Conservation (phyloP, 192 early-diverging fungal species). For the Chytriomyces sp. region DNA sequence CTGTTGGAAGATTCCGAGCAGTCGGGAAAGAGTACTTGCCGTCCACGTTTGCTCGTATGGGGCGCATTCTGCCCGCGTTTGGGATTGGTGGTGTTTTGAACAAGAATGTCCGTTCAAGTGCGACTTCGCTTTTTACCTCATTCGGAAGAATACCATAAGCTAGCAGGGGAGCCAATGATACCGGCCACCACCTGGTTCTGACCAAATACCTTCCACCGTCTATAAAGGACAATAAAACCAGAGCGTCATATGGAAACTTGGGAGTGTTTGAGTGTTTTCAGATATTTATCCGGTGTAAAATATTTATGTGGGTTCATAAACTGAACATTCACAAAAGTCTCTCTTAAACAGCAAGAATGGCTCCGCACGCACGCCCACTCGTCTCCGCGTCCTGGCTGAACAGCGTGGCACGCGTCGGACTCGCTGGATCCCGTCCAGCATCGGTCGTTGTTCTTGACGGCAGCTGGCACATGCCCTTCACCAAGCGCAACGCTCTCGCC, state of each 20-base stretch:
- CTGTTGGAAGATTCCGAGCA: constrained; percentile 6
- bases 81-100: constrained; percentile 58
- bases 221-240: too few relatives aligned
- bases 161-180: too few relatives aligned
- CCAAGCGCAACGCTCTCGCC: constrained; percentile 61
- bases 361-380: constrained; percentile 4
- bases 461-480: constrained; percentile 88
- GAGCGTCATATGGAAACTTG: too few relatives aligned
- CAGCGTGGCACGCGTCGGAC: background rate
- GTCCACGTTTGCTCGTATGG: constrained; percentile 46
- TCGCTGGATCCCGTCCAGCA: background rate
- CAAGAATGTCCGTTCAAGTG: constrained; percentile 24
- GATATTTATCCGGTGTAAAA: too few relatives aligned
- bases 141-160: too few relatives aligned
- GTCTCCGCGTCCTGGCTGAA: constrained; percentile 12
- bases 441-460: constrained; percentile 82
- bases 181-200: too few relatives aligned
- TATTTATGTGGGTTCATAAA: too few relatives aligned
- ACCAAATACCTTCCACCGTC: too few relatives aligned
- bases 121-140: background rate
- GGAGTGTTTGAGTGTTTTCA: too few relatives aligned
- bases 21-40: constrained; percentile 43
- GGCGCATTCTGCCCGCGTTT: constrained; percentile 58
- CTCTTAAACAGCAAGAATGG: too few relatives aligned
- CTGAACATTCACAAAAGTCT: too few relatives aligned